Conservation (phyloP, 2,329 filamentous ascomycete species). For the Phialemonium atrogriseum region DNA sequence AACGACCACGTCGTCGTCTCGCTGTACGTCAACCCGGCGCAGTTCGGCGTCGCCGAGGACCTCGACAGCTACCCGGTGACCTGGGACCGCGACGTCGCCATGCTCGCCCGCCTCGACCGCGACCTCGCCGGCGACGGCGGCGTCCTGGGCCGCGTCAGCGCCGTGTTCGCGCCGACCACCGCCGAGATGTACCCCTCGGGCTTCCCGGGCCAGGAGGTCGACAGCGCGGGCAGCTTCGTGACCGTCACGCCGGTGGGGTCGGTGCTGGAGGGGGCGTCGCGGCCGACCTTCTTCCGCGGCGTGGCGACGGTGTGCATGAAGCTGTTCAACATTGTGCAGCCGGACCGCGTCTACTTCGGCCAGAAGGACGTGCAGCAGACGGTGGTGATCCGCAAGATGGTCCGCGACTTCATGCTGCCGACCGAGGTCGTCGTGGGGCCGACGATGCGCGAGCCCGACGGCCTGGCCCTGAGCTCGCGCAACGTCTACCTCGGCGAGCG, state of each 20-base stretch:
- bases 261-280: constrained; percentile 72
- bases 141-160: constrained; percentile 62
- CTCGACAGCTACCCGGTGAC: constrained; percentile 83
- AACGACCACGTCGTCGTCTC: constrained; percentile 84
- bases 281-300: constrained; percentile 92
- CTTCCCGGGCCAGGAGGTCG: constrained; percentile 61
- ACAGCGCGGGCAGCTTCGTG: constrained; percentile 80
- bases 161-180: constrained; percentile 80
- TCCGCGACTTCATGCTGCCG: constrained; percentile 77
- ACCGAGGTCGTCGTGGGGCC: constrained; percentile 64
- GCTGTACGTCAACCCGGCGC: constrained; percentile 93
- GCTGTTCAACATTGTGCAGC: constrained; percentile 73
- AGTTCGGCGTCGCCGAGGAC: constrained; percentile 87
- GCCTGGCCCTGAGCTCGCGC: constrained; percentile 81
- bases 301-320: constrained; percentile 97
- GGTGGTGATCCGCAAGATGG: constrained; percentile 78
- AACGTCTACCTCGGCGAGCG: constrained; percentile 86
- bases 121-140: constrained; percentile 57
- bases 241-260: constrained; percentile 78
- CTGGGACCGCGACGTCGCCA: constrained; percentile 68
- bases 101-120: constrained; percentile 59
- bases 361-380: constrained; percentile 98
- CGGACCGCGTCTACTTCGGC: constrained; percentile 82
- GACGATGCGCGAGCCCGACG: constrained; percentile 71
- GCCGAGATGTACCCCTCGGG: constrained; percentile 82